Conservation (phyloP, 352 stramenopile genomes). For the Pythium vanterpoolii region DNA sequence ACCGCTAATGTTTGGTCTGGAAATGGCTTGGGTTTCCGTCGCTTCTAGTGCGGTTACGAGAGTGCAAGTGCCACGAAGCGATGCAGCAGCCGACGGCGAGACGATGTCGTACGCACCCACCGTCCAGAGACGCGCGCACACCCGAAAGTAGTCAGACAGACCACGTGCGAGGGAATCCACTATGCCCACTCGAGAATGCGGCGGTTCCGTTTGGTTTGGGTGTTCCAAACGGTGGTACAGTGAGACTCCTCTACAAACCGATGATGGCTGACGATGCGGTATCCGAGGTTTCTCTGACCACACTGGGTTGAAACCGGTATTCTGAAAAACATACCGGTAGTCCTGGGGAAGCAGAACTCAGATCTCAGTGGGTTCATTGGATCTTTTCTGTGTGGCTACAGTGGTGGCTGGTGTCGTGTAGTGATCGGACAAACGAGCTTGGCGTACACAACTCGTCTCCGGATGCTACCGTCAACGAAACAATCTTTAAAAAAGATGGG, state of each 20-base stretch:
- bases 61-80: not conserved
- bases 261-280: not conserved
- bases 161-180: not conserved
- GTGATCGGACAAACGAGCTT: too few relatives aligned
- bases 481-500: too few relatives aligned
- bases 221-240: not conserved
- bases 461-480: too few relatives aligned
- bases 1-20: not conserved
- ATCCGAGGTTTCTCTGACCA: conserved; percentile 15
- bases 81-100: not conserved
- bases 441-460: too few relatives aligned
- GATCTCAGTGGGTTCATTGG: conserved; percentile 9
- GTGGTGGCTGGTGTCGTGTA: not conserved
- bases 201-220: not conserved
- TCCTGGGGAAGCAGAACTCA: not conserved
- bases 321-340: conserved; percentile 2
- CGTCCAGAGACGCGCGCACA: not conserved
- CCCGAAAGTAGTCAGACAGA: not conserved
- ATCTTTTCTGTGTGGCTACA: not conserved
- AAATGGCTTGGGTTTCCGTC: not conserved
- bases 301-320: conserved; percentile 5
- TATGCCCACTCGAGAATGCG: not conserved
- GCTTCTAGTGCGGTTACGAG: not conserved
- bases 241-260: not conserved
- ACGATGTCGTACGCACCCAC: conserved; percentile 1